Evolutionary conservation across 177 flowering plant genomes (phyloP).

Genomic region (Vitis hybrid): DNA sequence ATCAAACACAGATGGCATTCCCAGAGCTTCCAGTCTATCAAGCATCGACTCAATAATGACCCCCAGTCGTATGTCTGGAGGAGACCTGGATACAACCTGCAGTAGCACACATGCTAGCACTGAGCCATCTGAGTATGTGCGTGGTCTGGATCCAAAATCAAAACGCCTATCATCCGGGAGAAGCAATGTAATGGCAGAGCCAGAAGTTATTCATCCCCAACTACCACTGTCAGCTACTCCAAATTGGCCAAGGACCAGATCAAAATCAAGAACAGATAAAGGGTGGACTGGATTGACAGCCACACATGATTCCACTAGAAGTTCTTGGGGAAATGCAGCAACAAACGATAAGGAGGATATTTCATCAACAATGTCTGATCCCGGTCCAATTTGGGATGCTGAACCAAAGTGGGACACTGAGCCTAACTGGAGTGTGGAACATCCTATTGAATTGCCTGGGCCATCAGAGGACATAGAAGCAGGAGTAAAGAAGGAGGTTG

Average conservation of each 20-base stretch:
- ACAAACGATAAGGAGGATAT: constrained; percentile 90
- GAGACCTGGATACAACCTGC: constrained; percentile 72
- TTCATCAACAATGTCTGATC: constrained; percentile 97
- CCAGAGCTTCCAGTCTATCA: constrained; percentile 95
- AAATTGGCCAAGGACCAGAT: constrained; percentile 92
- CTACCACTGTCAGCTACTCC: constrained; percentile 75
- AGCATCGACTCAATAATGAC: constrained; percentile 98
- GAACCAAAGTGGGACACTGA: constrained; percentile 97
- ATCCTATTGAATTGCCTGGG: constrained; percentile 80
- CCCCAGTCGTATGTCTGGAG: constrained; percentile 84
- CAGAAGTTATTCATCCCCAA: constrained; percentile 89
- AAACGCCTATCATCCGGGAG: constrained; percentile 90
- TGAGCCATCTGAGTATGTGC: constrained; percentile 95
- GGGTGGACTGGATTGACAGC: constrained; percentile 75
- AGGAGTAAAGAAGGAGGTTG: constrained; percentile 42
- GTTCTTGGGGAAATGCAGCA: constrained; percentile 77
- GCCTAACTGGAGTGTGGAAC: constrained; percentile 76
- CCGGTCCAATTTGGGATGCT: constrained; percentile 97
- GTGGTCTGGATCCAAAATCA: constrained; percentile 87
- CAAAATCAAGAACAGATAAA: constrained; percentile 79
- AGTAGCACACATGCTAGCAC: constrained; percentile 73
- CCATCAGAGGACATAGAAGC: constrained; percentile 58
- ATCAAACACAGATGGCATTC: constrained; percentile 77
- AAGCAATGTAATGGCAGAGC: constrained; percentile 59
- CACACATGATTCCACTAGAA: constrained; percentile 61